phyloP scores from a whole-genome alignment of 176 grass and related monocot species.

The Raddia guianensis region DNA sequence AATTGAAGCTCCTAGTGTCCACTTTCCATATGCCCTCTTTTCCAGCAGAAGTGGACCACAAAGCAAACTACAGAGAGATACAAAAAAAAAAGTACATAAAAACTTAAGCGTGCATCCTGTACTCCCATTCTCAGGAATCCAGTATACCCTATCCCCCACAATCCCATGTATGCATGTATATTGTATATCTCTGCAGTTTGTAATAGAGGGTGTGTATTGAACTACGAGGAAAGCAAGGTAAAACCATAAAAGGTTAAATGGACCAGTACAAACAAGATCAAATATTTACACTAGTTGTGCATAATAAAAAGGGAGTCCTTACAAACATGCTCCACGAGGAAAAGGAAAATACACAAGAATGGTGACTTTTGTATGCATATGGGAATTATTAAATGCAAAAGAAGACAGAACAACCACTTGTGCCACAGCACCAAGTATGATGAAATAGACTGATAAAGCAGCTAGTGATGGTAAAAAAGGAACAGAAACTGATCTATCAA shows the following conservation, averaged over 20 bases:
- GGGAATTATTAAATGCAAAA: background rate
- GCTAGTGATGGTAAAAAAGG: background rate
- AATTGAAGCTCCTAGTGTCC: slow-evolving; percentile 5
- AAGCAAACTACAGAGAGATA: background rate
- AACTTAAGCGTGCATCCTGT: background rate
- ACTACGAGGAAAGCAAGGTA: background rate
- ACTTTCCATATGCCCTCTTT: background rate
- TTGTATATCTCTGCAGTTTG: background rate
- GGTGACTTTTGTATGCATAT: background rate
- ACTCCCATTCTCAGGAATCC: background rate
- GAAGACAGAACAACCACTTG: background rate
- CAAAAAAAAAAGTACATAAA: slow-evolving; percentile 2
- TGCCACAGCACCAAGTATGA: background rate
- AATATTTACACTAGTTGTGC: background rate
- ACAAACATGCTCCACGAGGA: slow-evolving; percentile 16
- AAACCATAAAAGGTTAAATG: background rate
- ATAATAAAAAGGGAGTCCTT: background rate
- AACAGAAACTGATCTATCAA: slow-evolving; percentile 14
- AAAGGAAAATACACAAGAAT: slow-evolving; percentile 9
- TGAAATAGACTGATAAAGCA: slow-evolving; percentile 25
- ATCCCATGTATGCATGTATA: background rate
- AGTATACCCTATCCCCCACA: background rate
- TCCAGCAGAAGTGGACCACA: slow-evolving; percentile 8
- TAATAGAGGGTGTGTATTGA: background rate
- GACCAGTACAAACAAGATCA: background rate